Conservation (phyloP, 2,329 filamentous ascomycete genomes). For the Botryotinia narcissicola region DNA sequence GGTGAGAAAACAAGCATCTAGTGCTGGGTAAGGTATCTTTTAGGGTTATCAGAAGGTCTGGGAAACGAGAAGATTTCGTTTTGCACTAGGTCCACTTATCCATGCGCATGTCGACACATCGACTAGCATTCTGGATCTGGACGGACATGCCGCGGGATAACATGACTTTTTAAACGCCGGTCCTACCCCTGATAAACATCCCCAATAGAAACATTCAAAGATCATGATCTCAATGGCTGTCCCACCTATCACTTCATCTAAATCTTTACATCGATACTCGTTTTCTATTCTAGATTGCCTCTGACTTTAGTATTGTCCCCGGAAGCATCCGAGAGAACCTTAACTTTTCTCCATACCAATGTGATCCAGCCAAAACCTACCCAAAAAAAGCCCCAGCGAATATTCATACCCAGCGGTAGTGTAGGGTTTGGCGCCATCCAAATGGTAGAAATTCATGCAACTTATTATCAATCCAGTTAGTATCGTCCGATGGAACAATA, state of each 20-base stretch:
- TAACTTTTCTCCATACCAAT: background rate
- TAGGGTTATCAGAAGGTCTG: background rate
- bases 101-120: background rate
- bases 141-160: background rate
- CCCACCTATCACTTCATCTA: conserved; percentile 3
- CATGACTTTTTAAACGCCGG: background rate
- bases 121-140: background rate
- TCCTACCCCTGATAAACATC: background rate
- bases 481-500: background rate
- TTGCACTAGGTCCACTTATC: background rate
- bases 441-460: background rate
- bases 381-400: background rate
- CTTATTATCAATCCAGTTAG: background rate
- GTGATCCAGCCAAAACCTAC: background rate
- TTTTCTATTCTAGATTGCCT: background rate
- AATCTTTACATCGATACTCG: background rate
- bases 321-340: background rate
- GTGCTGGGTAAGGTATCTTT: conserved; percentile 1
- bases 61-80: background rate
- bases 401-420: background rate
- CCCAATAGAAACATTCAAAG: background rate
- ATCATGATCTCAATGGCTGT: background rate
- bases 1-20: background rate
- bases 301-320: background rate
- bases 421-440: background rate